These are phyloP conservation scores for Carnegiea gigantea DNA, from an alignment of 179 eudicot species.

Conservation along the genomic window DNA sequence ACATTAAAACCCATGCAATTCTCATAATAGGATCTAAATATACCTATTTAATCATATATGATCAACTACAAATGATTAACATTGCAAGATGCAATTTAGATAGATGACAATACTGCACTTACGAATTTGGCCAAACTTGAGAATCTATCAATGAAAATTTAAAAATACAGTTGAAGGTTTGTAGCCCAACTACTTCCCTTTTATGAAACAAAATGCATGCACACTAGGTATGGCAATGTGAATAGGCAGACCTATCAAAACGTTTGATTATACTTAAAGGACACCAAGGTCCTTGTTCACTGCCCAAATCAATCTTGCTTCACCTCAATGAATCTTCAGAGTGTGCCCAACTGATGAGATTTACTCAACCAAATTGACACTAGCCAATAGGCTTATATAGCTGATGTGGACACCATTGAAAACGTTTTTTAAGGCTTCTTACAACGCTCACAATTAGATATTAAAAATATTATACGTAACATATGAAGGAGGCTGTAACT, in stretches of 20 bases:
- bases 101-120: too few relatives aligned
- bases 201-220: background rate
- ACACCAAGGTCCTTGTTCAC: too few relatives aligned
- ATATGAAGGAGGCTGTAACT: background rate
- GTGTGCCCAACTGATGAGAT: too few relatives aligned
- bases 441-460: background rate
- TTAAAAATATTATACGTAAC: background rate
- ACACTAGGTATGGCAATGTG: background rate
- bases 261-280: too few relatives aligned
- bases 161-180: too few relatives aligned
- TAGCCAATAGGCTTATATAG: background rate
- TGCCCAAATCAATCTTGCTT: too few relatives aligned
- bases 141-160: too few relatives aligned
- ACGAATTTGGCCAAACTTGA: too few relatives aligned
- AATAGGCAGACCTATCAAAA: background rate
- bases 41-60: background rate
- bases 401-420: background rate
- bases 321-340: too few relatives aligned
- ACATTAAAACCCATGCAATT: too few relatives aligned
- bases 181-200: background rate
- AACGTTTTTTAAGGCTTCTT: background rate
- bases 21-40: background rate
- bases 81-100: too few relatives aligned
- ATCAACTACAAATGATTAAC: too few relatives aligned
- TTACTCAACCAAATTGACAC: background rate